phyloP scores from a whole-genome alignment of 805 yeast genomes.

The Saturnispora dispora region DNA sequence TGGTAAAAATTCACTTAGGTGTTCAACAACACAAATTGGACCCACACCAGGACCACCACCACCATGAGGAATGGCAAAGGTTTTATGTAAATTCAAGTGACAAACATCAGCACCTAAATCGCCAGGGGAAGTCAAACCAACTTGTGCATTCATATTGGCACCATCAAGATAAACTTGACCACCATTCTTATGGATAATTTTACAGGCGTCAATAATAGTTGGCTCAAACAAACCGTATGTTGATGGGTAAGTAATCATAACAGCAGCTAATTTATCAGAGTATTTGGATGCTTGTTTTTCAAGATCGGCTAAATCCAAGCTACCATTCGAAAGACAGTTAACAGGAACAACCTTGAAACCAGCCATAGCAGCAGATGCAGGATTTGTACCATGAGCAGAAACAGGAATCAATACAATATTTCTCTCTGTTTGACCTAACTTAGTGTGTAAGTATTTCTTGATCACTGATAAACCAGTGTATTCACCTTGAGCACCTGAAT shows the following conservation, averaged over 20 bases:
- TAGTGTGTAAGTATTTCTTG: slow-evolving; percentile 54
- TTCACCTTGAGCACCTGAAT: slow-evolving; percentile 98
- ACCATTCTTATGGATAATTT: slow-evolving; percentile 75
- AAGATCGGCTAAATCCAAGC: slow-evolving; percentile 74
- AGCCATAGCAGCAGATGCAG: slow-evolving; percentile 97
- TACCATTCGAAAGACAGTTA: slow-evolving; percentile 78
- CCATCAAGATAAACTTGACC: slow-evolving; percentile 98
- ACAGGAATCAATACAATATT: slow-evolving; percentile 92
- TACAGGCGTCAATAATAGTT: slow-evolving; percentile 74
- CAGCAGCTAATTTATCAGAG: slow-evolving; percentile 66
- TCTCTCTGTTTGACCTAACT: slow-evolving; percentile 63
- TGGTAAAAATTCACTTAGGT: slow-evolving; percentile 76
- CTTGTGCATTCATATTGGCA: slow-evolving; percentile 99
- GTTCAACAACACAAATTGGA: slow-evolving; percentile 86
- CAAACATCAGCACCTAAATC: slow-evolving; percentile 98
- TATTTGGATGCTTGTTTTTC: slow-evolving; percentile 62
- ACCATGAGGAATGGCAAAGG: slow-evolving; percentile 96
- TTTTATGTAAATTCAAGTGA: slow-evolving; percentile 92
- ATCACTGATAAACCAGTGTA: slow-evolving; percentile 89
- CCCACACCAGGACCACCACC: slow-evolving; percentile 99
- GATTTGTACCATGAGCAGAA: slow-evolving; percentile 97
- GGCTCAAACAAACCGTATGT: slow-evolving; percentile 97
- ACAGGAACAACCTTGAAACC: slow-evolving; percentile 91
- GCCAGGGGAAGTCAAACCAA: slow-evolving; percentile 95
- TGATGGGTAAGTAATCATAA: slow-evolving; percentile 96